Evolutionary conservation across 176 grass and related monocot genomes (phyloP), one percentile per base, ranked within the genome.

Genomic region (Aegilops umbellulata): DNA sequence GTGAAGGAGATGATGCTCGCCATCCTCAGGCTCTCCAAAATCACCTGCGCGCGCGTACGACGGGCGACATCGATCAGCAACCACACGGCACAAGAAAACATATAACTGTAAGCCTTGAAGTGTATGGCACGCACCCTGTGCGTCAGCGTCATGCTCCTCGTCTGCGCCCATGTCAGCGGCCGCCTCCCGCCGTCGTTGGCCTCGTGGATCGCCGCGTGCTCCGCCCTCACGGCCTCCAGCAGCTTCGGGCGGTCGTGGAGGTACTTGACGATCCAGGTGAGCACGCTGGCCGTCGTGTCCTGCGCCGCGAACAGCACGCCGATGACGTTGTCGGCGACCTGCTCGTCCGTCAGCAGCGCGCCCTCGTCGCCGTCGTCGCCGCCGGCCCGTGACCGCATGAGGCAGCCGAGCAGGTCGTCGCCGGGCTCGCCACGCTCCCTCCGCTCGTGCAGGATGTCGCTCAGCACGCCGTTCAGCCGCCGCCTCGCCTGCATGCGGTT

Each of bases 1-100:
- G 97, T 94, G 89, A 97, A 99, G 6, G 97, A 99, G 86, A 99
- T 96, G 80, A 99, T 93, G 76, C 97, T 99, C 7, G 97, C 94
- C 92, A 97, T 94, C 82, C 97, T 94, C 83, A 99, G 88, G 91
- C 90, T 97, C 88, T 99, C 97, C 85, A 88, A 93, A 93, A 99
- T 94, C 74, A 97, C 92, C 97, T 96, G 83, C 53, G 8, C 53
- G 66, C 12, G 36, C 8, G 71, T 35, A 85, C 24, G 41, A 20
- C 78, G 73, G 79, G 22, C 80, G 63, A 64, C 58, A 74, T 91
- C 39, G 3, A 42, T 42, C 86, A 89, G 69, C 53, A 89, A 71
- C 34, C 83, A 61, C 57, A 6, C 12, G 17, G 17, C 24, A 25
- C 38, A 73, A 65, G 17, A 32, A 74, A 68, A 72, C 36, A 73